Base-by-base conservation (phyloP, 2,329 filamentous ascomycete species). In the Botrytis fabae region DNA sequence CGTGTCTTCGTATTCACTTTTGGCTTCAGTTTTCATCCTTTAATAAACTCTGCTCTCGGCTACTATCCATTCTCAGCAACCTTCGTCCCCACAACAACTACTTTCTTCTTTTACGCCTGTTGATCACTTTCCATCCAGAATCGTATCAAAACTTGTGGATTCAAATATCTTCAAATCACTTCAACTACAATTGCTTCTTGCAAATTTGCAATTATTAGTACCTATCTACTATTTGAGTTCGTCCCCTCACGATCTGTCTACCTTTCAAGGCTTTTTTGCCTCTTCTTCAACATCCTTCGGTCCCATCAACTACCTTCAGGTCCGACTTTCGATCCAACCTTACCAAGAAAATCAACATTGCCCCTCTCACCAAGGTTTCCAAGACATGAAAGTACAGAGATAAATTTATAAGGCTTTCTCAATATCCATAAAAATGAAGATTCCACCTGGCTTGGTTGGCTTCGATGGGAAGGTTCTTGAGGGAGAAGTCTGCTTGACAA, bases 391-490 rank as follows among this genome's bases (percentile, higher is more conserved):
- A 57, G 14, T 61, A 20, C 7, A n/a, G 0, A 8, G 42, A 22
- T 18, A 44, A 9, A n/a, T 9, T 32, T 9, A 42, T 6, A 16
- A 57, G n/a, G 22, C 2, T 42, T 25, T 8, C 38, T 42, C 38
- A 22, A 38, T 22, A n/a, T 60, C 32, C n/a, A 59, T 44, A 54
- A 60, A n/a, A 35, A 73, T 73, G 71, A 73, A 46, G 7, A 44
- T 73, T 5, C 71, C 65, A 59, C 9, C 57, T 14, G 38, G 10
- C 28, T 48, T 72, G n/a, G 59, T 54, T 62, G 66, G 22, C 57
- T 70, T 63, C 38, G 28, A 70, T 44, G 65, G 71, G 63, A 60
- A 70, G 18, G n/a, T n/a, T 57, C 28, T 70, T 14, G 70, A 59
- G 28, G 71, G 71, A 44, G 65, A 70, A 42, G 40, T 73, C 28